Evolutionary conservation across 2,329 filamentous ascomycete genomes (phyloP).

Genomic region (Pestalotiopsis sp.): DNA sequence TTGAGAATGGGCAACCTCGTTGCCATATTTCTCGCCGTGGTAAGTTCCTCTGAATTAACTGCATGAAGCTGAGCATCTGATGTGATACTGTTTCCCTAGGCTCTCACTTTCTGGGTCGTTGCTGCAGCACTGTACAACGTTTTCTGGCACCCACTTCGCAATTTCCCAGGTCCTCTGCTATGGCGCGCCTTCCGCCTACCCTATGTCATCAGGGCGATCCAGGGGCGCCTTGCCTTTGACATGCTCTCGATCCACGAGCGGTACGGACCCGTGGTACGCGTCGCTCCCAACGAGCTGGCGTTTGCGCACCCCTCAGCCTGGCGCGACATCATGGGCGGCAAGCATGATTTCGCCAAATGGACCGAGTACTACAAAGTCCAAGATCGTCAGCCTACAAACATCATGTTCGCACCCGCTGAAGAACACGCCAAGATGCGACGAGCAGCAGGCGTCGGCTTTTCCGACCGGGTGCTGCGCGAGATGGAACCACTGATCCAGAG

Average conservation of each 20-base stretch:
- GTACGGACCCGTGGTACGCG: conserved; percentile 32
- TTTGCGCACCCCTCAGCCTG: conserved; percentile 30
- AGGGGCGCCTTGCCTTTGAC: conserved; percentile 14
- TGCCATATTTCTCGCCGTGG: neutral
- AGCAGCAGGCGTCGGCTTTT: neutral
- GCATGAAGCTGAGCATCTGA: neutral
- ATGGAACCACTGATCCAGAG: conserved; percentile 1
- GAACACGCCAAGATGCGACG: conserved; percentile 6
- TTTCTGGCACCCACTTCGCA: conserved; percentile 10
- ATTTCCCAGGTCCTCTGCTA: conserved; percentile 6
- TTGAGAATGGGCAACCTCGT: neutral
- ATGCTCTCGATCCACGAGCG: conserved; percentile 30
- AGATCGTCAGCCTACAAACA: conserved; percentile 2
- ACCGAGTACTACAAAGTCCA: conserved; percentile 7
- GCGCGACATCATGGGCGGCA: conserved; percentile 27
- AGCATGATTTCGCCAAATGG: conserved; percentile 9
- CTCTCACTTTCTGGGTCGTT: neutral
- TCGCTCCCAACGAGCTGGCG: conserved; percentile 34
- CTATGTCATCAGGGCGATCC: neutral
- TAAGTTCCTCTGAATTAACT: neutral
- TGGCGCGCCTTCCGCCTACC: conserved; percentile 4
- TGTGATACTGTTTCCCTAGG: neutral
- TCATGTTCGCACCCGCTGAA: conserved; percentile 11
- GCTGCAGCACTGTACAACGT: conserved; percentile 4
- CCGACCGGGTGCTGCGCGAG: conserved; percentile 4